Base-by-base conservation (phyloP, 1,284 basidiomycete genomes). In the Neolentinus lepideus region DNA sequence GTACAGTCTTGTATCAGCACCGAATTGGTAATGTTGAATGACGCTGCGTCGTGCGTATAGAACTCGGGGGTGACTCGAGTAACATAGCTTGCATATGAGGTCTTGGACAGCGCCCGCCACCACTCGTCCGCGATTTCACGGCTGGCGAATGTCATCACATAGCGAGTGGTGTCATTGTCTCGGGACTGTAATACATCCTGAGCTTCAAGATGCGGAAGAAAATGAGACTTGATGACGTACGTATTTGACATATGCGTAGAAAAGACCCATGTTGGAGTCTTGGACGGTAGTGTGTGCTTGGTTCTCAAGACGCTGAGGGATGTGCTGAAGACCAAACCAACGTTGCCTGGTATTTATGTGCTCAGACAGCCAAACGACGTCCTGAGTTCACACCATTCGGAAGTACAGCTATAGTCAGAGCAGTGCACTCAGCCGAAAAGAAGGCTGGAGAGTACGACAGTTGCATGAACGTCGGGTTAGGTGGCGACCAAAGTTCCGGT, bases 41-140 rank as follows among this genome's bases (percentile, higher is more conserved):
- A 22, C 4, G 19, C 10, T 22, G 21, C 25, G 9, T 47, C 36
- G 29, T 60, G 56, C n/a, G 56, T 60, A 33, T 60, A 60, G 19
- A 60, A 52, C 38, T 60, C 52, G 16, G 59, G 56, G 19, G 56
- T 54, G 21, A 57, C 35, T 12, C 56, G 59, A 10, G 26, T 51
- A 45, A 58, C 35, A n/a, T 22, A 25, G 26, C 33, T 55, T 14
- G 47, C 21, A 14, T 47, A 52, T 16, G n/a, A 33, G 38, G 33
- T 56, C n/a, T 51, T 51, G 25, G 43, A 60, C 6, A 60, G 52
- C 10, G 33, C 48, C 16, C 59, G 56, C 56, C 59, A 60, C 59
- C 59, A 60, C 47, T 60, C 59, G 22, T 60, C 59, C 14, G 59
- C 59, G 21, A 57, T 50, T 43, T 29, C 55, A 19, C 54, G 59